A percentile compares a stretch with the other conserved stretches of the same genome.
phyloP scores from a whole-genome alignment of 1,284 basidiomycete genomes.

The Pseudozyma tsukubaensis region DNA sequence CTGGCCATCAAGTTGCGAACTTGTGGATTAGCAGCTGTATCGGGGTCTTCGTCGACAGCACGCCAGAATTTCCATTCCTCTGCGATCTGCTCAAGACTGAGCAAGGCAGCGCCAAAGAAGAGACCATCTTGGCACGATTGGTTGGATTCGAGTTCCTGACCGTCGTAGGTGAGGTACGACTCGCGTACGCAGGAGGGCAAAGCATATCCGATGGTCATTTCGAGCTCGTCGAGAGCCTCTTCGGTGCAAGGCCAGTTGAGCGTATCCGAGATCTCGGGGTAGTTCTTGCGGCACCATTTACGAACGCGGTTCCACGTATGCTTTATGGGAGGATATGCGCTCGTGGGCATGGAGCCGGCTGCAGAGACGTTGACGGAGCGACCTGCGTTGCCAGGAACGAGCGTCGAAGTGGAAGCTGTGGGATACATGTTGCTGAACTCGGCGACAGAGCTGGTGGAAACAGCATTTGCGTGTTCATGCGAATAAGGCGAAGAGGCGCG shows the following conservation, averaged over 20 bases:
- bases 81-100: constrained; percentile 60
- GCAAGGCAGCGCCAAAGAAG: constrained; percentile 65
- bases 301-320: constrained; percentile 65
- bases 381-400: constrained; percentile 27
- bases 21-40: constrained; percentile 58
- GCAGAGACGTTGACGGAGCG: constrained; percentile 32
- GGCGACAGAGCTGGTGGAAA: constrained; percentile 51
- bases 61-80: constrained; percentile 68
- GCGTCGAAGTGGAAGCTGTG: constrained; percentile 49
- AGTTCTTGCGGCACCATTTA: constrained; percentile 59
- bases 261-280: constrained; percentile 64
- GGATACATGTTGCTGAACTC: constrained; percentile 60
- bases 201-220: constrained; percentile 59
- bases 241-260: constrained; percentile 65
- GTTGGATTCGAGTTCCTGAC: constrained; percentile 65
- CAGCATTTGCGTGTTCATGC: constrained; percentile 22
- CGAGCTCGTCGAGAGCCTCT: constrained; percentile 59
- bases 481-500: constrained; percentile 33
- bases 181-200: constrained; percentile 64
- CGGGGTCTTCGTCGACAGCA: constrained; percentile 63
- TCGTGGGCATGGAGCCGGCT: constrained; percentile 52
- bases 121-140: constrained; percentile 66
- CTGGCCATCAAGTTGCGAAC: constrained; percentile 77
- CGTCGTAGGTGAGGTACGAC: constrained; percentile 63
- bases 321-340: constrained; percentile 61